These are phyloP conservation scores for Plasmodium vinckei DNA, from an alignment of 169 alveolate genomes.

Conservation along the genomic window DNA sequence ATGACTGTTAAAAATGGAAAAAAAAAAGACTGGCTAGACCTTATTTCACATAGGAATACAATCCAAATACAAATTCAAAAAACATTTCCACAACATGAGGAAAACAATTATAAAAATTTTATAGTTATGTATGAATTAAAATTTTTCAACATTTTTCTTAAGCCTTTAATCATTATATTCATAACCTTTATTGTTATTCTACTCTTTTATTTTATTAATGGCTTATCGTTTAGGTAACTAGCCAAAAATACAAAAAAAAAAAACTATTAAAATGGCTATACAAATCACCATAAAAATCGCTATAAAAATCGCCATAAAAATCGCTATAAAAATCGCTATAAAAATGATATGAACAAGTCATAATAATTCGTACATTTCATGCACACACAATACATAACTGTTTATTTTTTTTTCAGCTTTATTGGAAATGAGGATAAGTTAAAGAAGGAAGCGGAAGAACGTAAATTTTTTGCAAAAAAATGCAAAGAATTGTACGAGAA, in stretches of 20 bases:
- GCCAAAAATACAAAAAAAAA: constrained; percentile 52
- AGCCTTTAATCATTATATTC: constrained; percentile 30
- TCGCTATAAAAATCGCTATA: neutral
- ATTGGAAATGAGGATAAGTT: constrained; percentile 20
- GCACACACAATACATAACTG: neutral
- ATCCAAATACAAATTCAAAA: constrained; percentile 44
- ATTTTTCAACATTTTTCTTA: constrained; percentile 29
- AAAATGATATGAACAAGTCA: neutral
- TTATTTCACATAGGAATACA: constrained; percentile 42
- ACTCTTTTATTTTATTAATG: constrained; percentile 11
- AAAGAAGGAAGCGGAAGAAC: constrained; percentile 3
- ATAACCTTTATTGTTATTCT: constrained; percentile 22
- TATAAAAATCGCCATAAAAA: constrained; percentile 7
- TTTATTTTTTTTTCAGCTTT: constrained; percentile 22
- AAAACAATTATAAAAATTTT: constrained; percentile 25
- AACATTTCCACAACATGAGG: constrained; percentile 47
- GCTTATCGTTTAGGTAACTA: constrained; percentile 41
- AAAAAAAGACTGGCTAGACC: constrained; percentile 54
- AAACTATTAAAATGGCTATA: neutral
- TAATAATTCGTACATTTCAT: neutral
- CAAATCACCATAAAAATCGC: neutral
- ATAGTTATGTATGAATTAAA: constrained; percentile 27
- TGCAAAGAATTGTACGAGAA: constrained; percentile 63
- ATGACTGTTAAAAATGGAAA: constrained; percentile 22
- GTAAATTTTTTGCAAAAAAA: constrained; percentile 1